Evolutionary conservation across 345 rosid genomes (phyloP).

Genomic region (Acer negundo): DNA sequence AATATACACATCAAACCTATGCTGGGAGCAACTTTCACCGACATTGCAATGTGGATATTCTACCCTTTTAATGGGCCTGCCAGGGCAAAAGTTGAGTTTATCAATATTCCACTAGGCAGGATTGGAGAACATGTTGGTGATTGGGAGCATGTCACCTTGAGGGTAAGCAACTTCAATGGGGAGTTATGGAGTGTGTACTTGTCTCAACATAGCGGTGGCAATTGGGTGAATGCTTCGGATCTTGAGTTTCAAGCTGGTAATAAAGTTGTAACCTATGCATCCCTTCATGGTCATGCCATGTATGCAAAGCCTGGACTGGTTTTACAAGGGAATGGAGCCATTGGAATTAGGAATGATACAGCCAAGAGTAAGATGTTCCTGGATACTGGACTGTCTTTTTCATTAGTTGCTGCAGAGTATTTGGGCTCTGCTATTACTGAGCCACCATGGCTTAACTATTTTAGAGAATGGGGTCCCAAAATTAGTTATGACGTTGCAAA

Average conservation of each 20-base stretch:
- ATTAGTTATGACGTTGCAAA: slow-evolving; percentile 48
- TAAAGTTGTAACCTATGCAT: slow-evolving; percentile 59
- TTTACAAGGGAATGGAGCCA: slow-evolving; percentile 58
- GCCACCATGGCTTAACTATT: slow-evolving; percentile 69
- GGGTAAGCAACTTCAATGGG: slow-evolving; percentile 79
- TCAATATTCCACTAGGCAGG: slow-evolving; percentile 54
- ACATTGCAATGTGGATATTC: slow-evolving; percentile 72
- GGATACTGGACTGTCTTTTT: slow-evolving; percentile 47
- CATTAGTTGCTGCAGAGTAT: slow-evolving; percentile 60
- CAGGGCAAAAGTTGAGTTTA: slow-evolving; percentile 59
- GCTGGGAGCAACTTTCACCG: slow-evolving; percentile 79
- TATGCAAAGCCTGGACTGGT: slow-evolving; percentile 73
- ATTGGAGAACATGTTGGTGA: slow-evolving; percentile 88
- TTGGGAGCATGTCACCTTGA: slow-evolving; percentile 84
- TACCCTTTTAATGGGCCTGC: slow-evolving; percentile 89
- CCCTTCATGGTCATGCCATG: slow-evolving; percentile 81
- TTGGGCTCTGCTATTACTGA: slow-evolving; percentile 38
- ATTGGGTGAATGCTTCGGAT: slow-evolving; percentile 65
- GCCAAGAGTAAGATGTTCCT: slow-evolving; percentile 50
- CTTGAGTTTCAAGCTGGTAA: slow-evolving; percentile 62
- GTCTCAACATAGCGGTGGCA: slow-evolving; percentile 73
- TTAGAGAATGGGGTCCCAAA: slow-evolving; percentile 80
- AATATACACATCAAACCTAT: slow-evolving; percentile 76
- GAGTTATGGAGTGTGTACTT: slow-evolving; percentile 55
- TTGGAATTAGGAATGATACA: slow-evolving; percentile 78